Conservation (phyloP, 208 protist species). For the Crithidia thermophila region DNA sequence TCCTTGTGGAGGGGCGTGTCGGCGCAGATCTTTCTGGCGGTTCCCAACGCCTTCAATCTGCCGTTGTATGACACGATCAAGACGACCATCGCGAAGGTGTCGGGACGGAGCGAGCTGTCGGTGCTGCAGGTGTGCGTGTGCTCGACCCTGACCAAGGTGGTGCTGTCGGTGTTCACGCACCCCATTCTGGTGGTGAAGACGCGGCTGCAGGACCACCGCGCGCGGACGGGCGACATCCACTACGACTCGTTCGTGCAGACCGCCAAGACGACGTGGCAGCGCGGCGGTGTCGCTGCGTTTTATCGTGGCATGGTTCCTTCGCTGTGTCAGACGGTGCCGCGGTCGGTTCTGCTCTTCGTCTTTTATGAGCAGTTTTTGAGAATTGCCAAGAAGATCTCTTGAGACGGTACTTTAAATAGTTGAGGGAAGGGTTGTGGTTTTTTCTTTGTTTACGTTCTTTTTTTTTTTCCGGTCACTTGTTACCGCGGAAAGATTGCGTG, state of each 20-base stretch:
- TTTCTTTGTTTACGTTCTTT: background rate
- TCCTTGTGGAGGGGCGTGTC: constrained; percentile 82
- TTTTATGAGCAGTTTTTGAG: constrained; percentile 84
- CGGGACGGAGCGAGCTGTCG: constrained; percentile 31
- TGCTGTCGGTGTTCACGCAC: constrained; percentile 58
- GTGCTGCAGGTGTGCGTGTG: constrained; percentile 62
- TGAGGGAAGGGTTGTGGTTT: background rate
- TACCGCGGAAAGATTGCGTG: too few species aligned
- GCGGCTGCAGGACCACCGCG: constrained; percentile 85
- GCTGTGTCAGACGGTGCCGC: constrained; percentile 73
- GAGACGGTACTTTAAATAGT: background rate
- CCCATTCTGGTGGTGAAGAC: constrained; percentile 84
- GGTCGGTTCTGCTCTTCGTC: constrained; percentile 72
- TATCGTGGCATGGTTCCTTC: constrained; percentile 76
- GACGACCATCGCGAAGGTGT: constrained; percentile 18
- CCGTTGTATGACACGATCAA: constrained; percentile 88
- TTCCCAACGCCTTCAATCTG: constrained; percentile 84
- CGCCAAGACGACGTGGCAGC: constrained; percentile 40
- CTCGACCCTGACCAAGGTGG: constrained; percentile 64
- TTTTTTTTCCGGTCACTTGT: too few species aligned
- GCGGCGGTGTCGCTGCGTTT: constrained; percentile 49
- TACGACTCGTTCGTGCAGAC: constrained; percentile 75
- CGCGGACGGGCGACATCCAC: constrained; percentile 53
- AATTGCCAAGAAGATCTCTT: constrained; percentile 9
- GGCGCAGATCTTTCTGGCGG: constrained; percentile 75